A percentile compares a stretch with the other conserved stretches of the same genome.
phyloP scores from a whole-genome alignment of 257 asterid species.

The Lantana camara region DNA sequence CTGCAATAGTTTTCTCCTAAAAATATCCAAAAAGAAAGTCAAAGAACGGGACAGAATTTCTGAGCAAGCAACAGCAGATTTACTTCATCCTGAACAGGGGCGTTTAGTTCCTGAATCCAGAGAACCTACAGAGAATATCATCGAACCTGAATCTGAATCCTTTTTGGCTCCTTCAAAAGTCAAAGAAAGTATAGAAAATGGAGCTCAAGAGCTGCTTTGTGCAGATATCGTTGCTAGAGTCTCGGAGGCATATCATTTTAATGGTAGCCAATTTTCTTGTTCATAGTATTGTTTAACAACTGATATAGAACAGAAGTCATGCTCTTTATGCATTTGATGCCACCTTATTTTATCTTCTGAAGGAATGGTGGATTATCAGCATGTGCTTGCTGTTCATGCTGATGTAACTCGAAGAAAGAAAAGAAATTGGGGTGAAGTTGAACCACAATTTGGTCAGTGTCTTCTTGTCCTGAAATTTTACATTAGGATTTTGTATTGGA shows the following conservation, averaged over 20 bases:
- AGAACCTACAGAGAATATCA: constrained; percentile 28
- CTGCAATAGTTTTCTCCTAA: constrained; percentile 65
- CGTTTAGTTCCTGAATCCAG: constrained; percentile 29
- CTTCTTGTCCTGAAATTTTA: constrained; percentile 29
- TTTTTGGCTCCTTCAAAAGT: constrained; percentile 35
- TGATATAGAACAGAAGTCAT: not conserved
- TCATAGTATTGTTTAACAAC: constrained; percentile 22
- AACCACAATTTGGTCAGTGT: constrained; percentile 58
- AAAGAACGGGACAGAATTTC: constrained; percentile 26
- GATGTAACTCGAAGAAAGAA: constrained; percentile 63
- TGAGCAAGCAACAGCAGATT: constrained; percentile 31
- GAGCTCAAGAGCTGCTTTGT: constrained; percentile 47
- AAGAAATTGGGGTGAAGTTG: constrained; percentile 74
- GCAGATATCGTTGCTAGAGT: constrained; percentile 77
- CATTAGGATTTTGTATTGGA: constrained; percentile 3
- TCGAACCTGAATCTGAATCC: constrained; percentile 39
- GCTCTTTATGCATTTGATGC: constrained; percentile 24
- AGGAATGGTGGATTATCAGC: constrained; percentile 98
- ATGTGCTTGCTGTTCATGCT: constrained; percentile 88
- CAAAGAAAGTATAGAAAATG: constrained; percentile 37
- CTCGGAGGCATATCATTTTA: constrained; percentile 74
- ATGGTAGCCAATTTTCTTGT: constrained; percentile 45
- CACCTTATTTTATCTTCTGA: constrained; percentile 27
- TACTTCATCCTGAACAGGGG: constrained; percentile 36
- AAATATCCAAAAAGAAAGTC: constrained; percentile 57